Evolutionary conservation across 371 early-diverging fungal species (phyloP).

Genomic region (Choanephora cucurbitarum): DNA sequence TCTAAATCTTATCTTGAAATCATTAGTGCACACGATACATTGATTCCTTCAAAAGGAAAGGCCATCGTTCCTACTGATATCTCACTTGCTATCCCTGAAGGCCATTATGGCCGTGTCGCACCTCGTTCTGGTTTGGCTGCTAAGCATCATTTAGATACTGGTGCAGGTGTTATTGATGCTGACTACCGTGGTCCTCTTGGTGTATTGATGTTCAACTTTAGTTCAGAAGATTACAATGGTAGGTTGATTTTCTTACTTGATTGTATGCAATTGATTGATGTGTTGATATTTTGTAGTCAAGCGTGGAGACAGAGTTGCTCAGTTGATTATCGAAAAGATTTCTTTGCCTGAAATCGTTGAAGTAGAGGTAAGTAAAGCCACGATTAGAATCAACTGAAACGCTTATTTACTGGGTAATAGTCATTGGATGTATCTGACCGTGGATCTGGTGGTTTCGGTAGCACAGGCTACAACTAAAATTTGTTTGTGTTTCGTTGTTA

Average conservation of each 20-base stretch:
- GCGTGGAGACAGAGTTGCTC: slow-evolving; percentile 97
- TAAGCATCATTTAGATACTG: slow-evolving; percentile 91
- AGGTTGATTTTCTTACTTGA: too few relatives aligned
- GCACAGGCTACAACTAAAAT: slow-evolving; percentile 74
- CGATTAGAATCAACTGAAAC: background rate
- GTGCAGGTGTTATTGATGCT: slow-evolving; percentile 96
- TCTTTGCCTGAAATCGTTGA: slow-evolving; percentile 78
- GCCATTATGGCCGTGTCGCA: slow-evolving; percentile 95
- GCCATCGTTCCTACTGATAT: slow-evolving; percentile 83
- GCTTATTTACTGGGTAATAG: slow-evolving; percentile 15
- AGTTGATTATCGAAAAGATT: slow-evolving; percentile 90
- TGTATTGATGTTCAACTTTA: slow-evolving; percentile 92
- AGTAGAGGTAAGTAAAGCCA: slow-evolving; percentile 61
- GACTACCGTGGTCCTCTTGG: slow-evolving; percentile 90
- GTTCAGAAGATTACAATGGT: slow-evolving; percentile 75
- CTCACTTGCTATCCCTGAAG: slow-evolving; percentile 79
- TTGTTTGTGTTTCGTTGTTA: background rate
- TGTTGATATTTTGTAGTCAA: slow-evolving; percentile 50
- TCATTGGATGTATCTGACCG: slow-evolving; percentile 78
- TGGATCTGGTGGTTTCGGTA: slow-evolving; percentile 93
- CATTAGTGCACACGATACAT: slow-evolving; percentile 62
- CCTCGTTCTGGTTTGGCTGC: slow-evolving; percentile 92
- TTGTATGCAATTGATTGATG: slow-evolving; percentile 49
- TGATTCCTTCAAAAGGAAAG: slow-evolving; percentile 75
- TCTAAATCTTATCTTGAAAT: background rate